Evolutionary conservation across 305 asterid species (phyloP), one percentile per base, ranked within the genome.

Genomic region (Solanum aculeatissimum): DNA sequence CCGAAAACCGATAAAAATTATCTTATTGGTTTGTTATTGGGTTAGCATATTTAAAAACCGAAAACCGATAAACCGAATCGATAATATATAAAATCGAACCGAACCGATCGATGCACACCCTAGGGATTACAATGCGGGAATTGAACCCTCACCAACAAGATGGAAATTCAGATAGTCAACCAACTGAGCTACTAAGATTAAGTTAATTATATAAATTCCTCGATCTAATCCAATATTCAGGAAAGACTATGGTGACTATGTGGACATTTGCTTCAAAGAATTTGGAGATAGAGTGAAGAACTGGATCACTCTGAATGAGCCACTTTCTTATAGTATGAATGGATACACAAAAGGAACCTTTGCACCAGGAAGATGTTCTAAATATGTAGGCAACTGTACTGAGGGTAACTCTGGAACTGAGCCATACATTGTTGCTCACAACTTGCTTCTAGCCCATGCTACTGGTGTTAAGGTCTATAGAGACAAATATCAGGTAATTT

Each of bases 251-350:
- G 49, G 15, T 10, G 91, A 90, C 18, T 94, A 68, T 78, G 91
- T 89, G 23, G 86, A 91, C 25, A 2, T 92, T 42, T 90, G 93
- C 60, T 94, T 92, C 78, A 54, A 87, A 40, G 90, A 86, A 80
- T 94, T 92, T 55, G 98, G 98, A 0, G 95, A 92, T 75, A 90
- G 96, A 19, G 88, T 94, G 23, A 90, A 92, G 74, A 3, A 88
- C 32, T 94, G 98, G 98, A 86, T 85, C 75, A 94, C 98, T 1
- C 1, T 92, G 2, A 92, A 94, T 25, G 98, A 94, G 60, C 93
- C 96, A 6, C 86, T 23, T 9, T 80, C 32, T 15, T 92, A 60
- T 38, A 47, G 75, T 23, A 27, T 0, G 8, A 6, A n/a, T 12
- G 96, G 94, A 0, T 93, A 93, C 18, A 92, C 84, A 8, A 83